phyloP scores from a whole-genome alignment of 2,329 filamentous ascomycete species.

The Arthrinium phaeospermum region DNA sequence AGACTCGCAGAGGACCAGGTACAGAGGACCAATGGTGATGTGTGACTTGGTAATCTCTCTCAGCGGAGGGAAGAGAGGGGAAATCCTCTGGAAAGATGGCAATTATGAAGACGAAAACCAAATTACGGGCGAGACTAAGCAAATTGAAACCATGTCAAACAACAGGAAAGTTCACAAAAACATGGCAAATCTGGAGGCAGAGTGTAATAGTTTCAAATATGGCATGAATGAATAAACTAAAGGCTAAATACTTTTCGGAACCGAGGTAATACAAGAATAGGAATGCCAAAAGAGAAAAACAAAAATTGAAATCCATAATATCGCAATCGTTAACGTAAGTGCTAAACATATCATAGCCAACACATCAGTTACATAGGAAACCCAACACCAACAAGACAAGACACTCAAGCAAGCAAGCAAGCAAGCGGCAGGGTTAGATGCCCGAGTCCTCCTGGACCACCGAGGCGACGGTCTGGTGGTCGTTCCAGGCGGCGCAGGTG shows the following conservation, averaged over 20 bases:
- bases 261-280: background rate
- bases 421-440: conserved; percentile 30
- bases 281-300: background rate
- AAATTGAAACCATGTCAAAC: background rate
- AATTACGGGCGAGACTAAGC: too few relatives aligned
- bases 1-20: too few relatives aligned
- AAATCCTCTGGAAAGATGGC: too few relatives aligned
- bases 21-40: too few relatives aligned
- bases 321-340: background rate
- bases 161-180: background rate
- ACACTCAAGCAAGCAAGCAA: background rate
- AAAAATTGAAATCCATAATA: background rate
- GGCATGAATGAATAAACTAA: background rate
- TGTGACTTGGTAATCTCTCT: too few relatives aligned
- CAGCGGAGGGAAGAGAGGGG: too few relatives aligned
- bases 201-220: background rate
- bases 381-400: background rate
- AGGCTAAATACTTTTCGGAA: background rate
- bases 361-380: background rate
- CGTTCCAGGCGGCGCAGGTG: conserved; percentile 38
- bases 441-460: conserved; percentile 42
- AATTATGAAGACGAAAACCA: too few relatives aligned
- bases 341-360: background rate
- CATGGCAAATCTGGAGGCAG: background rate
- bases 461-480: conserved; percentile 31